These are phyloP conservation scores for Alternaria atra DNA, from an alignment of 2,329 filamentous ascomycete genomes.

Conservation along the genomic window DNA sequence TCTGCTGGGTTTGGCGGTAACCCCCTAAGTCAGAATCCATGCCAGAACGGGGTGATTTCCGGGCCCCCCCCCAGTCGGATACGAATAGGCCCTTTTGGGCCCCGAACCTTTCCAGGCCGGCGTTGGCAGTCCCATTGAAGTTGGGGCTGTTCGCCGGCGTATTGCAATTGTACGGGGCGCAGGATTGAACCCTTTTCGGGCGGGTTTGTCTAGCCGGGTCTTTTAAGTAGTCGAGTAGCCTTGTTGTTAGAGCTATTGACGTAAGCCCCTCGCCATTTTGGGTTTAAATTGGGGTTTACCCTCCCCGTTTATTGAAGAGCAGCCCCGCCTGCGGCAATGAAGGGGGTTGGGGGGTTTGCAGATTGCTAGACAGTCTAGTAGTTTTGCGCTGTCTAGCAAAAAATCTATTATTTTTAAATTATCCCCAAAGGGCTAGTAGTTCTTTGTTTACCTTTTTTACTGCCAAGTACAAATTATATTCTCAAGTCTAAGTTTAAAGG, in stretches of 20 bases:
- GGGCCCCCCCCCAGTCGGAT: not conserved
- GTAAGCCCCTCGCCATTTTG: conserved; percentile 15
- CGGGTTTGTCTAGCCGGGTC: conserved; percentile 50
- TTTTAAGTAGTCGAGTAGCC: conserved; percentile 53
- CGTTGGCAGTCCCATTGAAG: not conserved
- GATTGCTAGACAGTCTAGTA: no score
- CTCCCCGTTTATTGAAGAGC: no score
- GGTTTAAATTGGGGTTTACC: conserved; percentile 42
- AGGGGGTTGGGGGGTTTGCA: no score
- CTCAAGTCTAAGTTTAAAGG: no score
- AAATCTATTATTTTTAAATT: no score
- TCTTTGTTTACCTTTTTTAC: no score
- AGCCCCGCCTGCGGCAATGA: no score
- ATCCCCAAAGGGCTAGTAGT: no score
- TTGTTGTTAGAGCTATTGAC: conserved; percentile 36
- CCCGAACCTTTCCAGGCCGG: not conserved
- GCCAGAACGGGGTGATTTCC: not conserved
- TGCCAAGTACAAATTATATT: no score
- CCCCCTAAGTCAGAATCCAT: not conserved
- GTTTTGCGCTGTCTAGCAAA: no score
- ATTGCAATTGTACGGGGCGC: conserved; percentile 46
- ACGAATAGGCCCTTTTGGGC: not conserved
- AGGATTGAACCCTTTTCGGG: no score
- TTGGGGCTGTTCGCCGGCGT: conserved; percentile 30
- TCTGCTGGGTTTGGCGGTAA: not conserved